Evolutionary conservation across 2,329 filamentous ascomycete genomes (phyloP).

Genomic region (Cladosporium phlei): DNA sequence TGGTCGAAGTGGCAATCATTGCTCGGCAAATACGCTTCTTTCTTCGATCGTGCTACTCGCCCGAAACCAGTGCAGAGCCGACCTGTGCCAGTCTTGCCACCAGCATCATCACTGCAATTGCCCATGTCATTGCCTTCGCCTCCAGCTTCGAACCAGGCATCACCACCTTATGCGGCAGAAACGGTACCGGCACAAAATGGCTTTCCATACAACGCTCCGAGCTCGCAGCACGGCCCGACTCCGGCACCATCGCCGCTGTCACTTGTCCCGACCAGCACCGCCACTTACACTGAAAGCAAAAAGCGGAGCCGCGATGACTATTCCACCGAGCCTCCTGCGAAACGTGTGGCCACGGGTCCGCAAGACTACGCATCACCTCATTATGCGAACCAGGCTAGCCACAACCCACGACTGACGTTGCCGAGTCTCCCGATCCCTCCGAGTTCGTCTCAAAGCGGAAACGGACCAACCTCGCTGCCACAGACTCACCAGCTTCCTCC

Average conservation of each 20-base stretch:
- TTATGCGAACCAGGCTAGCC: constrained; percentile 34
- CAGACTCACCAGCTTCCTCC: constrained; percentile 54
- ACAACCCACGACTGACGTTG: constrained; percentile 56
- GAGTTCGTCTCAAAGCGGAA: constrained; percentile 17
- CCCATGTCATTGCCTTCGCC: constrained; percentile 48
- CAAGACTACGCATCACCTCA: constrained; percentile 27
- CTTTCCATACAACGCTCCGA: constrained; percentile 36
- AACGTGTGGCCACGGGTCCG: constrained; percentile 38
- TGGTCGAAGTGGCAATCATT: constrained; percentile 86
- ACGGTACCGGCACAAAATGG: constrained; percentile 28
- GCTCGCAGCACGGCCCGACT: constrained; percentile 35
- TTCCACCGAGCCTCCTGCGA: constrained; percentile 52
- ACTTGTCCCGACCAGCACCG: constrained; percentile 35
- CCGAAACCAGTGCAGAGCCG: constrained; percentile 33
- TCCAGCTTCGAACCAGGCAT: constrained; percentile 47
- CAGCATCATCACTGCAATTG: constrained; percentile 46
- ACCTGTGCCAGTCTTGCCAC: constrained; percentile 38
- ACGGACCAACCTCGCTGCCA: neutral
- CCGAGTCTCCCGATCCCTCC: constrained; percentile 67
- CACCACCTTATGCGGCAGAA: constrained; percentile 42
- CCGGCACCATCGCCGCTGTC: constrained; percentile 42
- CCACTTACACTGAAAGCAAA: constrained; percentile 25
- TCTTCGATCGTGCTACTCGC: constrained; percentile 65
- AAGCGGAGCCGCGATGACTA: constrained; percentile 58
- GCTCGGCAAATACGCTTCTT: constrained; percentile 75